Evolutionary conservation across 2,329 filamentous ascomycete genomes (phyloP), one percentile per base, ranked within the genome.

Genomic region (Aspergillus amoenus): DNA sequence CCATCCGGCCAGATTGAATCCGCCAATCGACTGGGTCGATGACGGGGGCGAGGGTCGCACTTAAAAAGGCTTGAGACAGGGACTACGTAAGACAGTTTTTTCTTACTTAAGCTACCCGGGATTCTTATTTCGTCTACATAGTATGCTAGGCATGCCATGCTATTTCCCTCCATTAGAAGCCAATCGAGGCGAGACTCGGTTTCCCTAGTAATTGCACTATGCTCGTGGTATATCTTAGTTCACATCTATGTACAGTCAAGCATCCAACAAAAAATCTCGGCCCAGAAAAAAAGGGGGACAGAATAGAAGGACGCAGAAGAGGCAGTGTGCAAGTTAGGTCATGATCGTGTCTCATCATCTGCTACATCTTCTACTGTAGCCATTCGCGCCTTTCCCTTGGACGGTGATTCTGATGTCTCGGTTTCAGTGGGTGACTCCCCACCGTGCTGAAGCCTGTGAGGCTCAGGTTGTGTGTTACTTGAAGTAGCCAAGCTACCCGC

Each of bases 341-440:
- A 57, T 48, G 44, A 46, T 61, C 54, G 62, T 43, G 58, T 60
- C 32, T 70, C 70, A 43, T 74, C 72, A 32, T 72, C 71, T 8
- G 37, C 61, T 13, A 60, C 62, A 46, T 75, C 73, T 63, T 75
- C 73, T n/a, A 75, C 71, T 1, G 71, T 73, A 22, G 67, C 65
- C 37, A 67, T 64, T 22, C 71, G 66, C 11, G 62, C 57, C 61
- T 75, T 75, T 30, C 73, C 73, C 46, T 74, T 74, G 27, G 66
- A 66, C 17, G 61, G 43, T 27, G 69, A 68, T n/a, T 63, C 62
- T 6, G 66, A 50, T 8, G 40, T 24, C 45, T 54, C 11, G 11
- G 17, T 21, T 46, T 58, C 56, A 8, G 30, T 34, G 5, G n/a
- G 13, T 17, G 45, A 22, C 6, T 49, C 48, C 11, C 54, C 55